Conservation (phyloP, 1,284 basidiomycete species). For the Cystobasidium slooffiae region DNA sequence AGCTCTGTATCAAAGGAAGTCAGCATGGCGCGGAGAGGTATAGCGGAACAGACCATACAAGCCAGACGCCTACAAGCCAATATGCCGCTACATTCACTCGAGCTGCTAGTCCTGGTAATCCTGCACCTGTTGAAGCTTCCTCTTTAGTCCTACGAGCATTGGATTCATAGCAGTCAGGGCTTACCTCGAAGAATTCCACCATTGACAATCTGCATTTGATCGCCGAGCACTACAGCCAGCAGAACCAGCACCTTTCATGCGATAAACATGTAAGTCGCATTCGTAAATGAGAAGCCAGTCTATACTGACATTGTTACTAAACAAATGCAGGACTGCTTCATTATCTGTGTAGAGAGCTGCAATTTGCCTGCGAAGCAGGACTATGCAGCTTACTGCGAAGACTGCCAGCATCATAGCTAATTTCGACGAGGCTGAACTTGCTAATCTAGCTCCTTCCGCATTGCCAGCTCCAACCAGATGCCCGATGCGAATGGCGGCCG, state of each 20-base stretch:
- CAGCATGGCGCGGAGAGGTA: not conserved
- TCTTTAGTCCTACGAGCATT: too few relatives aligned
- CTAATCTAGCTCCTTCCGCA: not conserved
- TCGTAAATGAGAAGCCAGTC: too few relatives aligned
- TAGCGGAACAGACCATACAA: not conserved
- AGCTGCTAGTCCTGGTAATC: not conserved
- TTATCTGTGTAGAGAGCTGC: not conserved
- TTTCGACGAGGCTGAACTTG: not conserved
- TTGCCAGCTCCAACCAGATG: conserved; percentile 18
- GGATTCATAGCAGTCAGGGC: not conserved
- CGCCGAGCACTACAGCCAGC: not conserved
- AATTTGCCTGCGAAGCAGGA: not conserved
- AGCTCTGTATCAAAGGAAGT: not conserved
- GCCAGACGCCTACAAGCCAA: conserved; percentile 7
- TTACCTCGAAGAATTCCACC: conserved; percentile 2
- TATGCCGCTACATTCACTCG: not conserved
- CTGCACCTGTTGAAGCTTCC: conserved; percentile 11
- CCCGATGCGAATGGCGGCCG: conserved; percentile 15
- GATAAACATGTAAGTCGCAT: too few relatives aligned
- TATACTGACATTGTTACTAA: not conserved
- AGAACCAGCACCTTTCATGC: not conserved
- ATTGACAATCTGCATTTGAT: not conserved
- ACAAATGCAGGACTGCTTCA: not conserved
- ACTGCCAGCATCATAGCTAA: not conserved
- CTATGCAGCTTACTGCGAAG: not conserved